Evolutionary conservation across 192 early-diverging fungal genomes (phyloP).

Genomic region (Coemansia reversa): DNA sequence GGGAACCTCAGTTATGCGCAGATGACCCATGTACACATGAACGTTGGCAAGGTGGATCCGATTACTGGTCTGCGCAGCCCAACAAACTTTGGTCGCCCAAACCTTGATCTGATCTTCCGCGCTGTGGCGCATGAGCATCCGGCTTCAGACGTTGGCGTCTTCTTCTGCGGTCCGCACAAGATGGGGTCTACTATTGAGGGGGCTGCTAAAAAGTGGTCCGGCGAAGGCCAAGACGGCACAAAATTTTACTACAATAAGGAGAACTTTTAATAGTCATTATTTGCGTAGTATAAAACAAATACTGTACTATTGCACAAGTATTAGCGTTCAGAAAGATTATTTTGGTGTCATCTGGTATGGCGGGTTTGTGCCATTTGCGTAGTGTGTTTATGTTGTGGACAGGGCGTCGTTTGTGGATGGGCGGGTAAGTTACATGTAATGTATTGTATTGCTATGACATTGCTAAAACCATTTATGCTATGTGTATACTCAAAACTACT

Average conservation of each 20-base stretch:
- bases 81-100: constrained; percentile 80
- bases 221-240: constrained; percentile 62
- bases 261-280: constrained; percentile 35
- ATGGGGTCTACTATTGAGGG: constrained; percentile 64
- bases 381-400: no score
- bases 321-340: no score
- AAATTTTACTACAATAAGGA: constrained; percentile 78
- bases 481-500: no score
- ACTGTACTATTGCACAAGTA: no score
- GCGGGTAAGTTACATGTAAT: no score
- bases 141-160: constrained; percentile 78
- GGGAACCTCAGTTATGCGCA: constrained; percentile 57
- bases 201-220: constrained; percentile 63
- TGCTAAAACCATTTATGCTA: no score
- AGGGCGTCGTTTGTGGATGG: no score
- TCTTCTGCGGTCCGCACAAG: constrained; percentile 83
- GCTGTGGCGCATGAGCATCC: constrained; percentile 63
- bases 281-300: not conserved
- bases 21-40: constrained; percentile 59
- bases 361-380: no score
- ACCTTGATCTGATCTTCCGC: constrained; percentile 73
- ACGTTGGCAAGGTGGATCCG: constrained; percentile 61
- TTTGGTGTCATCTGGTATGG: no score
- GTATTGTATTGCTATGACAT: no score
- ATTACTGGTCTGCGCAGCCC: constrained; percentile 74